Evolutionary conservation across 805 yeast genomes (phyloP), one percentile per base, ranked within the genome.

Genomic region (Wickerhamomyces alni): DNA sequence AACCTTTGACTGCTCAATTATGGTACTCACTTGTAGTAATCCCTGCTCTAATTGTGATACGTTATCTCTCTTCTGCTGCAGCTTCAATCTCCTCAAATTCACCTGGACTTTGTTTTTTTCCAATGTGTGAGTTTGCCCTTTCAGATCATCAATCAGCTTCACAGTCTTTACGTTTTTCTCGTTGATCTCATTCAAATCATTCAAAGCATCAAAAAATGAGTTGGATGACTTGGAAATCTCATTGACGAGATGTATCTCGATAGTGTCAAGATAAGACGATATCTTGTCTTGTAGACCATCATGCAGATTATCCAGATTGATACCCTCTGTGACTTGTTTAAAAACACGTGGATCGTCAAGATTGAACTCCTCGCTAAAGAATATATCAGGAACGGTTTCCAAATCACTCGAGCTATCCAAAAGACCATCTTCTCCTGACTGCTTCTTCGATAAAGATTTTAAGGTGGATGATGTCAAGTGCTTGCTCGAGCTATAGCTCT

Each of bases 301-400:
- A 47, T 77, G 70, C 12, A 75, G 55, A 7, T 67, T 62, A 33
- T 70, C 68, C 17, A 77, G 63, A 16, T 74, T 72, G 2, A 76
- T 63, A 30, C 73, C 74, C 33, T 80, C 87, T 12, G 84, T 70
- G 2, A 89, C 95, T 42, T 74, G 67, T 40, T 80, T 78, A 58
- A 91, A 91, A 1, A 81, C 71, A 41, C 96, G 70, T 7, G 96
- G 96, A 56, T 93, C 87, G 51, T 93, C 97, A 30, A 93, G 67
- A 46, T 86, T 70, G 61, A 93, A 93, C 30, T 78, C 73, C 8
- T 73, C 66, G 19, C 73, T 74, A 45, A 82, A 79, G 51, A 75
- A 93, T 1, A 87, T 75, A 2, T 65, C 59, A 0, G 99, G 98
- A 6, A 93, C 74, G 43, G 68, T 57, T 8, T 62, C 48, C 35